phyloP scores from a whole-genome alignment of 2,329 filamentous ascomycete genomes.

The Fusarium chaquense region DNA sequence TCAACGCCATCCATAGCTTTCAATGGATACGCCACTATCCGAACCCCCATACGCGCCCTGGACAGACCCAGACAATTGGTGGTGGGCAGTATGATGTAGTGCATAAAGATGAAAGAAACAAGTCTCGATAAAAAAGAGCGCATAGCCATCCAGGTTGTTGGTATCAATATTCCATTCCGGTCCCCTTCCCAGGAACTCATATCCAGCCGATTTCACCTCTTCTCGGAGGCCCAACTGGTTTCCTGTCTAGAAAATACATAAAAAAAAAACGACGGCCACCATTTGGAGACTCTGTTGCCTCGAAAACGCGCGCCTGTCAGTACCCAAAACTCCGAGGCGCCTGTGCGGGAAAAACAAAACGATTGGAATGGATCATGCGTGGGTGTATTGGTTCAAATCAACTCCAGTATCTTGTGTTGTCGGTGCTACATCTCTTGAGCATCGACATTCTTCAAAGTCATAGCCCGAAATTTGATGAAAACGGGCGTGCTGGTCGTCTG shows the following conservation, averaged over 20 bases:
- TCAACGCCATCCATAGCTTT: constrained; percentile 24
- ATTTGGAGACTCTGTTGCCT: constrained; percentile 23
- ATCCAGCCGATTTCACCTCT: constrained; percentile 26
- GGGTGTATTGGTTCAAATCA: constrained; percentile 32
- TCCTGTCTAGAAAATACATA: constrained; percentile 38
- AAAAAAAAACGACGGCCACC: constrained; percentile 14
- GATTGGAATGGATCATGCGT: constrained; percentile 44
- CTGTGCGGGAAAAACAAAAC: constrained; percentile 45
- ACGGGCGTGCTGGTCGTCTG: neutral
- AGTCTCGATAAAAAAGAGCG: constrained; percentile 29
- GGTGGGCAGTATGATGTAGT: neutral
- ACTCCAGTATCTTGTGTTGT: constrained; percentile 43
- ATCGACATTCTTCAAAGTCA: constrained; percentile 23
- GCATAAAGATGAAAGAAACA: constrained; percentile 16
- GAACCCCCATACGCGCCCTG: constrained; percentile 1
- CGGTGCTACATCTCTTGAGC: constrained; percentile 27
- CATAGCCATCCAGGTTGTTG: constrained; percentile 41
- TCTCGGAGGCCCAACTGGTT: constrained; percentile 23
- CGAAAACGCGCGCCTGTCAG: constrained; percentile 33
- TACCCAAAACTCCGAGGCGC: constrained; percentile 47
- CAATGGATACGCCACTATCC: constrained; percentile 16
- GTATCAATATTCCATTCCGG: constrained; percentile 44
- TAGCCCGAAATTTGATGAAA: constrained; percentile 8
- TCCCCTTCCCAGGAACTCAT: constrained; percentile 25
- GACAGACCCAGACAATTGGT: neutral